Evolutionary conservation across 2,329 filamentous ascomycete genomes (phyloP).

Genomic region (Dactylellina drechsleri): DNA sequence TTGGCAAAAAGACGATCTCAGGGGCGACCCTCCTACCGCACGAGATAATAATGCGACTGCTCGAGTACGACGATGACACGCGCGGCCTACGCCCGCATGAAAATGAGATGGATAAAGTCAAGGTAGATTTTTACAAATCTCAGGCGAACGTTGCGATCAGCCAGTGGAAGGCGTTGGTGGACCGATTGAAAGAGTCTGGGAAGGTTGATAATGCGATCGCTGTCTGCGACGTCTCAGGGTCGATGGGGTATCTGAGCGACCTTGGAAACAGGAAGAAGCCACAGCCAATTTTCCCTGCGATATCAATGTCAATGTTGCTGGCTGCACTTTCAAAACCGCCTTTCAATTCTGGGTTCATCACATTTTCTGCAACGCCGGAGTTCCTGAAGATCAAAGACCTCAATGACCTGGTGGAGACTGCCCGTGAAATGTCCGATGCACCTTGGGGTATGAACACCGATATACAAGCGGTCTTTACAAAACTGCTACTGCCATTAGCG

Average conservation of each 20-base stretch:
- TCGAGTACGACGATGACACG: constrained; percentile 14
- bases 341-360: constrained; percentile 69
- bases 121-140: constrained; percentile 58
- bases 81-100: constrained; percentile 17
- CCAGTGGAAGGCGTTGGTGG: constrained; percentile 70
- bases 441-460: constrained; percentile 66
- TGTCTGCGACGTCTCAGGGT: constrained; percentile 70
- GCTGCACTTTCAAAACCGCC: constrained; percentile 67
- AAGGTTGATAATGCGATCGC: constrained; percentile 68
- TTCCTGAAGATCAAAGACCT: constrained; percentile 63
- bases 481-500: constrained; percentile 69
- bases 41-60: constrained; percentile 62
- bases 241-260: constrained; percentile 62
- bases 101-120: constrained; percentile 56
- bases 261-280: constrained; percentile 65
- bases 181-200: constrained; percentile 69
- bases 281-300: constrained; percentile 66
- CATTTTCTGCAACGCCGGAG: constrained; percentile 64
- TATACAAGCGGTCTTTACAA: constrained; percentile 68
- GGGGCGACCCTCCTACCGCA: constrained; percentile 69
- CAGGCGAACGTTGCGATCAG: constrained; percentile 63
- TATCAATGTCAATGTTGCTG: constrained; percentile 69
- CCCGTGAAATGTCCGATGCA: constrained; percentile 58
- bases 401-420: constrained; percentile 63
- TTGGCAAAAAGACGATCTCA: constrained; percentile 67